A percentile compares a stretch with the other conserved stretches of the same genome.
phyloP scores from a whole-genome alignment of 2,329 filamentous ascomycete genomes.

The Bipolaris victoriae region DNA sequence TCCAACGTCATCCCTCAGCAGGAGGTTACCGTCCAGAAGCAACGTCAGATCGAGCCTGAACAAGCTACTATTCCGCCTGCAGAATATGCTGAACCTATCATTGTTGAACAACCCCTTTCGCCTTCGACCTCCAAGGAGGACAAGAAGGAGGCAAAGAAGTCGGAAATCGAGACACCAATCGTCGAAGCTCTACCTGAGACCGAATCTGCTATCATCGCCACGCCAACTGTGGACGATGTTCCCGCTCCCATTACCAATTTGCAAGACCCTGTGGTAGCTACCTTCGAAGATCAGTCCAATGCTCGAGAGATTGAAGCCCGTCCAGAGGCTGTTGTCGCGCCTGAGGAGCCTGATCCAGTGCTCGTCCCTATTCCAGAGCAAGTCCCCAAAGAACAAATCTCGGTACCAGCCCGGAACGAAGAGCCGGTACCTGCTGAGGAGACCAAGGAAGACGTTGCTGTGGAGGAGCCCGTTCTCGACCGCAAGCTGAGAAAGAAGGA shows the following conservation, averaged over 20 bases:
- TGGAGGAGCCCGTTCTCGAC: slow-evolving; percentile 25
- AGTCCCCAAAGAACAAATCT: slow-evolving; percentile 3
- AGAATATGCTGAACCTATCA: slow-evolving; percentile 2
- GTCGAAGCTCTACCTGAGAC: slow-evolving; percentile 11
- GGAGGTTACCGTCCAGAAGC: slow-evolving; percentile 1
- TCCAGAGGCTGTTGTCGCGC: slow-evolving; percentile 1
- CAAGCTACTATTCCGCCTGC: slow-evolving; percentile 20
- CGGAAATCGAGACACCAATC: slow-evolving; percentile 19
- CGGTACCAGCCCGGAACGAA: background rate
- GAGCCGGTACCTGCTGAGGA: background rate
- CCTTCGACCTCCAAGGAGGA: slow-evolving; percentile 25
- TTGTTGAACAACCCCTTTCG: slow-evolving; percentile 14
- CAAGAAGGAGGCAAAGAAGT: slow-evolving; percentile 37
- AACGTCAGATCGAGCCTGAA: slow-evolving; percentile 6
- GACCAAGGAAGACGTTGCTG: slow-evolving; percentile 4
- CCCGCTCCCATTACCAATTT: background rate
- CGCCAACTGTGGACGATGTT: background rate
- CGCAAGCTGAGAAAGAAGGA: slow-evolving; percentile 47
- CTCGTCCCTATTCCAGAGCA: slow-evolving; percentile 8
- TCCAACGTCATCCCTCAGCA: background rate
- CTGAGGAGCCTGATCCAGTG: slow-evolving; percentile 3
- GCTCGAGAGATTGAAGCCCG: slow-evolving; percentile 8
- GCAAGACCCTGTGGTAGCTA: background rate
- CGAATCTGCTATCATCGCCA: slow-evolving; percentile 5
- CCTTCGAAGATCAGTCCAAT: background rate